Base-by-base conservation (phyloP, 441 rosid genomes). In the Syzygium syzygioides region DNA sequence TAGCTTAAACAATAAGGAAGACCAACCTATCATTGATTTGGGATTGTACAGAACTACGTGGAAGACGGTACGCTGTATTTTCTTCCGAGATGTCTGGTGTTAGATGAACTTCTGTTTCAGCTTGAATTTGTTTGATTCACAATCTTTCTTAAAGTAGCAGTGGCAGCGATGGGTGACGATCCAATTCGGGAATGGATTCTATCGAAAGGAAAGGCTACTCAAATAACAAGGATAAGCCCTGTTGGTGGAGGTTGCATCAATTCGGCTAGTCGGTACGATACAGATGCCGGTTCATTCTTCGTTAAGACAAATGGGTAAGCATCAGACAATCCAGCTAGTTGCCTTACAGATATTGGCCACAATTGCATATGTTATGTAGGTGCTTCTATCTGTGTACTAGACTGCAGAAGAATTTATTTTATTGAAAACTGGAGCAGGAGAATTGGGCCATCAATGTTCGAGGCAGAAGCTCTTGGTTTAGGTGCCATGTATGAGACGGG, bases 171-270 rank as follows among this genome's bases (percentile, higher is more conserved):
- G 95, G 90, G 94, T 92, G 95, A 96, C 41, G 98, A 97, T 90
- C 99, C 98, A 41, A 87, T 96, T 86, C 93, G 93, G 85, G 95
- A 95, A 87, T 97, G 99, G 99, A 97, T 97, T 89, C 92, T 96
- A 25, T 91, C 96, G 4, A 94, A 97, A 92, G 99, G 99, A 83
- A 97, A 96, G 87, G 99, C 98, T 18, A 94, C 93, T 50, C 88
- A 90, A 62, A 96, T 97, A 83, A 94, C 93, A 59, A 92, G 94
- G 90, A 95, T 94, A 79, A 91, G 95, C 92, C 93, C 98, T 41
- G 50, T 97, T 86, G 99, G 99, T 50, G 99, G 99, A 62, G 99
- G 99, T 90, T 97, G 99, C 91, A 96, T 97, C 88, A 97, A 95
- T 90, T 93, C 92, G 48, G 99, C 99, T 26, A 94, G 87, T 68